These are phyloP conservation scores for Canavalia ensiformis DNA, from an alignment of 306 rosid genomes.

Conservation along the genomic window DNA sequence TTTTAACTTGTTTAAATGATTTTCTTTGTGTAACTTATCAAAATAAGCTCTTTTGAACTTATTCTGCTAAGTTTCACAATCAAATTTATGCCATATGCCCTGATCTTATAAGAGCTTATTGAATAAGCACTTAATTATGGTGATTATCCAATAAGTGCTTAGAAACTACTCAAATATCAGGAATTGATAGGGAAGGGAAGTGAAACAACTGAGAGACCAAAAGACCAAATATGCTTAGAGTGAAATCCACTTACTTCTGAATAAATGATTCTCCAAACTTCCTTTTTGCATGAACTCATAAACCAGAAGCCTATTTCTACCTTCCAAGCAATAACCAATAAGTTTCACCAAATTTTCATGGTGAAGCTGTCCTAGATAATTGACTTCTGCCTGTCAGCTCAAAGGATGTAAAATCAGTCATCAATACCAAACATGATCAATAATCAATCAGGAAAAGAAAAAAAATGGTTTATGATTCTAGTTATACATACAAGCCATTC, in stretches of 20 bases:
- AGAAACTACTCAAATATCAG: conserved; percentile 18
- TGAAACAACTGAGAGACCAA: conserved; percentile 6
- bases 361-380: conserved; percentile 85
- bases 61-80: too few species aligned
- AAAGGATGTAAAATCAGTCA: conserved; percentile 33
- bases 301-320: conserved; percentile 84
- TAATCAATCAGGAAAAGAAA: neutral
- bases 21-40: too few species aligned
- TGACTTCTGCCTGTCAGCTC: conserved; percentile 85
- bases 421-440: conserved; percentile 36
- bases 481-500: conserved; percentile 94
- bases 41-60: too few species aligned
- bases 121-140: too few species aligned
- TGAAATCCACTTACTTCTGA: conserved; percentile 75
- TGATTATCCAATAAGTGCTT: neutral
- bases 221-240: conserved; percentile 33
- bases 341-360: conserved; percentile 93
- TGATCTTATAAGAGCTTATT: too few species aligned
- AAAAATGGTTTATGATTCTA: conserved; percentile 16
- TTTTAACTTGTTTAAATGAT: too few species aligned
- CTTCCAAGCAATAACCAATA: conserved; percentile 83
- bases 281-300: conserved; percentile 92
- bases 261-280: conserved; percentile 90
- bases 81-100: too few species aligned
- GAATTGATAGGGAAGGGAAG: neutral